Base-by-base conservation (phyloP, 345 rosid species). In the Trapa incisa region DNA sequence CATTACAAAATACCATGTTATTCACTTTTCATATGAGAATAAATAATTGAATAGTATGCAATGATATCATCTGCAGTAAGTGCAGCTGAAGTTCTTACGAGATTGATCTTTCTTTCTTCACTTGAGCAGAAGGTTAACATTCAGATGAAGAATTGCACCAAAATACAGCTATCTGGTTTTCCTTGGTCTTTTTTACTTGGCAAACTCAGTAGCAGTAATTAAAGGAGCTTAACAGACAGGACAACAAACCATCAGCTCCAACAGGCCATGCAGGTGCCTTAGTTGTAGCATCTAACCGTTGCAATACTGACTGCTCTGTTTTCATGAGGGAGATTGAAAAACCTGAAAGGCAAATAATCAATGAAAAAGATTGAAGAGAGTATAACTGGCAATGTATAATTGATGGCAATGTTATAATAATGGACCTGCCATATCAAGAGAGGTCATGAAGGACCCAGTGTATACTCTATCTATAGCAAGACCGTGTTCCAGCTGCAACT, bases 361-460 rank as follows among this genome's bases (percentile, higher is more conserved):
- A 54, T 5, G 22, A 12, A 5, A 54, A n/a, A n/a, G 6, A 9
- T 54, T n/a, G 60, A 54, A 35, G 60, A 54, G 35, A 54, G 35
- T 50, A 11, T 54, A 9, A 10, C 6, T 54, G 11, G 2, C 6
- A 54, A 22, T 35, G 2, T 35, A 54, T n/a, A n/a, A 17, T 50
- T 5, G 14, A 17, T 4, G 6, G 6, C 17, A 13, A 52, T 16
- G 29, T 54, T n/a, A 54, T 54, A 22, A 22, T 54, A n/a, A 5
- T 80, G 65, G 77, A 94, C 99, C 99, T 79, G 97, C 92, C 99
- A 94, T 94, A 73, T 94, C 99, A 69, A 90, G 96, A 61, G 99
- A 94, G 65, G 99, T 88, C 96, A 88, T 88, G 78, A 94, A 87
- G 70, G 92, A 80, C 67, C 99, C 96, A 45, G 97, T 86, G 66